phyloP scores from a whole-genome alignment of 208 protist genomes.

The Spironucleus salmonicida region DNA sequence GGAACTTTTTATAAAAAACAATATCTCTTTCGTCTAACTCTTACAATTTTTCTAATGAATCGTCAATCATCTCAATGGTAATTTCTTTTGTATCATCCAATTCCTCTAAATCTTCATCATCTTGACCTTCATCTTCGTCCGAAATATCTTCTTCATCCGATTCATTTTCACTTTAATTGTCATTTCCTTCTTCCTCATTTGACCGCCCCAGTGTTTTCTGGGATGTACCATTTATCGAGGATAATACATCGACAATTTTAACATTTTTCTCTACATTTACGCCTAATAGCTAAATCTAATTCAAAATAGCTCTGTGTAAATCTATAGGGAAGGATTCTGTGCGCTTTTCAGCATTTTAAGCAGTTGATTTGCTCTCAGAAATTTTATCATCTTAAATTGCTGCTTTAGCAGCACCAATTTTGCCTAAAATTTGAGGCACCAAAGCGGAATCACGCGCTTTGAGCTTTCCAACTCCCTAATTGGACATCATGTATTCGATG shows the following conservation, averaged over 20 bases:
- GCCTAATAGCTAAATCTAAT: background rate
- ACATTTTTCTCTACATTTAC: conserved; percentile 15
- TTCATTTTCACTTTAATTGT: conserved; percentile 3
- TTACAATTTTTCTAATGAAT: background rate
- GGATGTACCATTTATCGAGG: background rate
- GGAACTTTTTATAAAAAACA: background rate
- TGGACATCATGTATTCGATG: background rate
- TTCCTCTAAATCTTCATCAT: background rate
- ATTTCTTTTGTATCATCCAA: background rate
- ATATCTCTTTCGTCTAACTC: conserved; percentile 8
- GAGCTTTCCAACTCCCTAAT: background rate
- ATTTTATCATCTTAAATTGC: background rate
- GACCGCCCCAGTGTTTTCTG: background rate
- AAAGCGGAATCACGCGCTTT: no score
- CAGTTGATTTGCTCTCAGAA: background rate
- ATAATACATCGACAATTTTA: conserved; percentile 15
- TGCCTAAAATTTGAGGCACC: background rate
- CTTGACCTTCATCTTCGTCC: background rate
- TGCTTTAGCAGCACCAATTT: background rate
- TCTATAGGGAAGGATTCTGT: background rate
- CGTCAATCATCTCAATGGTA: background rate
- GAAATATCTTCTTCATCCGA: no score
- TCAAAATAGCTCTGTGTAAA: background rate
- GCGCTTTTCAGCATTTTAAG: background rate
- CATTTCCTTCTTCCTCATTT: background rate